A percentile compares a stretch with the other conserved stretches of the same genome.
Conservation (phyloP, 2,329 filamentous ascomycete genomes). For the Stagonosporopsis vannaccii region DNA sequence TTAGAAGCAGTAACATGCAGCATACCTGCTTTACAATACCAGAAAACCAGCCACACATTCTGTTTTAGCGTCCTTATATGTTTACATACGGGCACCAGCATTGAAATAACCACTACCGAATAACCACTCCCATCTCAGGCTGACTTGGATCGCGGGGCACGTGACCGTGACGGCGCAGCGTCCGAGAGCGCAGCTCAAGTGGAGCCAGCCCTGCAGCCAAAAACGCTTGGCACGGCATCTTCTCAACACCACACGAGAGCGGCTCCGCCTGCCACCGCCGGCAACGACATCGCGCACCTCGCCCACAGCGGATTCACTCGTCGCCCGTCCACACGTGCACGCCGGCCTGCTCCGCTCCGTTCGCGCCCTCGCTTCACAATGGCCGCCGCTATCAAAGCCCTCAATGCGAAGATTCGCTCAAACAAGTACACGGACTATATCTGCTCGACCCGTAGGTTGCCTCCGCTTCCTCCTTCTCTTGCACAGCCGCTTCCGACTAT, state of each 20-base stretch:
- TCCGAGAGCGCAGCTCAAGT: constrained; percentile 13
- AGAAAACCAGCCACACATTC: background rate
- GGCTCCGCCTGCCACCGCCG: background rate
- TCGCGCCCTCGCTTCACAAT: constrained; percentile 45
- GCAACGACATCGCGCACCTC: constrained; percentile 9
- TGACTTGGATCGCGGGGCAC: constrained; percentile 1
- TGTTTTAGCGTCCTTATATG: background rate
- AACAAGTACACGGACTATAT: constrained; percentile 60
- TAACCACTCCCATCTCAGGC: background rate
- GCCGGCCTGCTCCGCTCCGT: background rate
- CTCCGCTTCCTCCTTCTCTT: too few species aligned
- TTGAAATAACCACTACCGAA: background rate
- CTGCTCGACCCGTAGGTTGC: constrained; percentile 61
- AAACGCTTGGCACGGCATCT: constrained; percentile 7
- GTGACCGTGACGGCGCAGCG: constrained; percentile 17
- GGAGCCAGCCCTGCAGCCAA: constrained; percentile 1
- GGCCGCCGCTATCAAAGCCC: constrained; percentile 61
- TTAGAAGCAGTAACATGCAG: constrained; percentile 3
- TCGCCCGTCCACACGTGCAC: background rate
- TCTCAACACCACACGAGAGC: background rate
- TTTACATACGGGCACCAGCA: background rate
- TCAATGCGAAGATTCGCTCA: constrained; percentile 61
- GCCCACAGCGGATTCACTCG: background rate
- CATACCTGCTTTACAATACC: constrained; percentile 5
- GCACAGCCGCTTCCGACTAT: too few species aligned